Evolutionary conservation across 2,329 filamentous ascomycete species (phyloP).

Genomic region (Cyanodermella asteris): DNA sequence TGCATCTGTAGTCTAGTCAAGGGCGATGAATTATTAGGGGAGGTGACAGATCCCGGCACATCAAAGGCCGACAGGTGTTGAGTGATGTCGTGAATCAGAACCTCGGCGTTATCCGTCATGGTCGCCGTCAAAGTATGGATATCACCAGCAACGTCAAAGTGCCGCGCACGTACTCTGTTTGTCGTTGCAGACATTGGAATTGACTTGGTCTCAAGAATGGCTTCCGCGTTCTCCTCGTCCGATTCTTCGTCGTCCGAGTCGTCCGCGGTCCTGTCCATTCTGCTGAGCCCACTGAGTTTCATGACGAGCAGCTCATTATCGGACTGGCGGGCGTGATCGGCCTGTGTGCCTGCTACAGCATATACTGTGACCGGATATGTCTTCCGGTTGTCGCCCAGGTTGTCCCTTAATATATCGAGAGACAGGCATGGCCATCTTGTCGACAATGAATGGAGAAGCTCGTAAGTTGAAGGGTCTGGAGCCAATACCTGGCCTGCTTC

Average conservation of each 20-base stretch:
- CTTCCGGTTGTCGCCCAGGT: slow-evolving; percentile 68
- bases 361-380: slow-evolving; percentile 93
- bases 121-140: slow-evolving; percentile 77
- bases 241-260: slow-evolving; percentile 53
- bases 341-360: slow-evolving; percentile 84
- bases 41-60: slow-evolving; percentile 59
- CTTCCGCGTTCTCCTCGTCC: slow-evolving; percentile 55
- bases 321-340: slow-evolving; percentile 47
- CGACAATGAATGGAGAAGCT: slow-evolving; percentile 88
- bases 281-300: slow-evolving; percentile 81
- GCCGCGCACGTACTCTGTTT: slow-evolving; percentile 76
- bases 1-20: slow-evolving; percentile 73
- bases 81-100: slow-evolving; percentile 87
- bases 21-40: slow-evolving; percentile 70
- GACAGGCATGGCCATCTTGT: slow-evolving; percentile 94
- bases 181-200: slow-evolving; percentile 75
- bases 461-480: slow-evolving; percentile 83
- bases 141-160: no score
- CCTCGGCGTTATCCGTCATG: slow-evolving; percentile 75
- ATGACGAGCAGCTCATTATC: slow-evolving; percentile 92
- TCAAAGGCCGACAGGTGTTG: slow-evolving; percentile 79
- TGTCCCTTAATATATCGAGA: slow-evolving; percentile 76
- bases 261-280: slow-evolving; percentile 50
- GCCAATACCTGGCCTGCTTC: slow-evolving; percentile 77
- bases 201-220: slow-evolving; percentile 77